phyloP scores from a whole-genome alignment of 2,329 filamentous ascomycete genomes.

The Aspergillus carbonarius region DNA sequence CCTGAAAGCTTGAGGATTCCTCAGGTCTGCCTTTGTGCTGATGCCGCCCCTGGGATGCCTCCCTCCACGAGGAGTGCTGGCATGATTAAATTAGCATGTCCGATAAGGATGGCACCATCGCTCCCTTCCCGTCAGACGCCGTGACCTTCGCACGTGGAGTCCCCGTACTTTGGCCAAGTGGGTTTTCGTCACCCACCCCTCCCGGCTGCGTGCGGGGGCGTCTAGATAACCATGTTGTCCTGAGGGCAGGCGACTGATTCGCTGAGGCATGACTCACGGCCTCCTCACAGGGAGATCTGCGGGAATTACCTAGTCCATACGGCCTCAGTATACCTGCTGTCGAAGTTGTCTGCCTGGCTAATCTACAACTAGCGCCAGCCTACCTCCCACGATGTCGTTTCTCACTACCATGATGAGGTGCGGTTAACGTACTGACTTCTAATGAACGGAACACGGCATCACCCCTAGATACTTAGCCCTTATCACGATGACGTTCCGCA shows the following conservation, averaged over 20 bases:
- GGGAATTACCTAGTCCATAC: not conserved
- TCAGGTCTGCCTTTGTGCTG: not conserved
- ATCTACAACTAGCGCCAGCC: not conserved
- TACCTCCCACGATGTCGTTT: not conserved
- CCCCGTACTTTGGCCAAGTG: not conserved
- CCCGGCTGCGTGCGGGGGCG: not conserved
- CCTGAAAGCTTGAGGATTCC: not conserved
- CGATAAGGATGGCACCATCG: slow-evolving; percentile 1
- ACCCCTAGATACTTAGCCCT: not conserved
- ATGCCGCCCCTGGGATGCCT: not conserved
- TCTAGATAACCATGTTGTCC: not conserved
- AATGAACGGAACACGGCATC: not conserved
- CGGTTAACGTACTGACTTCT: too few relatives aligned
- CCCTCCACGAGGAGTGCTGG: not conserved
- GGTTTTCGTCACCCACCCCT: not conserved
- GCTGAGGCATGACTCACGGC: not conserved
- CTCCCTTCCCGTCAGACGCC: not conserved
- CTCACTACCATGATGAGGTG: not conserved
- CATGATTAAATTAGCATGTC: not conserved
- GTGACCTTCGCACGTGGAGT: slow-evolving; percentile 2
- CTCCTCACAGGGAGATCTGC: not conserved
- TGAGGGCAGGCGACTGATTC: not conserved
- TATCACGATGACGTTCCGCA: not conserved
- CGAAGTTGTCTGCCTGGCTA: not conserved
- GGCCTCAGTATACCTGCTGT: not conserved